A percentile compares a stretch with the other conserved stretches of the same genome.
Evolutionary conservation across 495 filamentous ascomycete genomes (phyloP).

Genomic region (Hyaloscypha bicolor): DNA sequence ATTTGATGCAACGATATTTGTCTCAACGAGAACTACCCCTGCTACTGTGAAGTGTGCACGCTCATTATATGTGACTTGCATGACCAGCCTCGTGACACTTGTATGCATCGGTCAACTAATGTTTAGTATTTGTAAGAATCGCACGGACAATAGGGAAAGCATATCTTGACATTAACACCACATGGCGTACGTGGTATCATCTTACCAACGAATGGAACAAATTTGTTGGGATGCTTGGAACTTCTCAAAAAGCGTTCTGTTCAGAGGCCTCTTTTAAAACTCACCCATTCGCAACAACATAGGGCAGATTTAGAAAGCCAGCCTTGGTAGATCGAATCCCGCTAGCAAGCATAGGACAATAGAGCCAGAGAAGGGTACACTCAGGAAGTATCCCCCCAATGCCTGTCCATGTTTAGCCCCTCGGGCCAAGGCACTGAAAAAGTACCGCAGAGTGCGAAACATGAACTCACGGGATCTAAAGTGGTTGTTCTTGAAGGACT

Average conservation of each 20-base stretch:
- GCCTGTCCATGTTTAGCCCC: too few relatives aligned
- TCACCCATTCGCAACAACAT: too few relatives aligned
- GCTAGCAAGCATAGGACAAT: too few relatives aligned
- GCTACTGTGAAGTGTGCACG: neutral
- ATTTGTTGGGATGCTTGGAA: neutral
- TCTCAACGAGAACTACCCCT: neutral
- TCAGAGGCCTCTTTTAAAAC: neutral
- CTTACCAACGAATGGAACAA: neutral
- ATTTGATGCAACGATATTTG: neutral
- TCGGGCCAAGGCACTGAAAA: too few relatives aligned
- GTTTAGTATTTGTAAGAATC: slow-evolving; percentile 11
- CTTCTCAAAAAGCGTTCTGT: neutral
- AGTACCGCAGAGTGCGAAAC: too few relatives aligned
- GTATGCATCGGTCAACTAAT: slow-evolving; percentile 17
- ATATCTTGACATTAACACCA: neutral
- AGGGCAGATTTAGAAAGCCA: too few relatives aligned
- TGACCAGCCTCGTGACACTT: slow-evolving; percentile 16
- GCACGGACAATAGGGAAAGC: slow-evolving; percentile 9
- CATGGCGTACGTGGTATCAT: neutral
- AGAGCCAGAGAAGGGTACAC: too few relatives aligned
- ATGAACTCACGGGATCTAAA: too few relatives aligned
- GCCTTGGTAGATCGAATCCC: too few relatives aligned
- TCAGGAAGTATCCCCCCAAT: too few relatives aligned
- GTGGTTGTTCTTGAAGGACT: too few relatives aligned
- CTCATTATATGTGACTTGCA: slow-evolving; percentile 3